A percentile compares a stretch with the other conserved stretches of the same genome.
phyloP scores from a whole-genome alignment of 345 rosid species.

The Tarenaya hassleriana region DNA sequence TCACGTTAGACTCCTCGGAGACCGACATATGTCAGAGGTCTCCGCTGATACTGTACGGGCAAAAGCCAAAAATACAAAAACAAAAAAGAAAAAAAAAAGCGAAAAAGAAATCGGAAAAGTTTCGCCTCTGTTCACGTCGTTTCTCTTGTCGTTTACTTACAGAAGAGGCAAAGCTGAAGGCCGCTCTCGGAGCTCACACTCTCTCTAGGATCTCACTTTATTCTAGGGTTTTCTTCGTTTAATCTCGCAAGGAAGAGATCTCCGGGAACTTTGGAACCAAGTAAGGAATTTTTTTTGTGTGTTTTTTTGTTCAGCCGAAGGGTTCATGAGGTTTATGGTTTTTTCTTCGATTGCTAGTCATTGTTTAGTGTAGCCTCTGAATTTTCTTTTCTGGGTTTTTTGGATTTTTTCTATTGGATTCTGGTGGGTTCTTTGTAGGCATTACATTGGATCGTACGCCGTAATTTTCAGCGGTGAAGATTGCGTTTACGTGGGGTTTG shows the following conservation, averaged over 20 bases:
- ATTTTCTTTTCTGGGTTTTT: not conserved
- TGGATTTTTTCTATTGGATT: not conserved
- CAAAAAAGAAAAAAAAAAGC: not conserved
- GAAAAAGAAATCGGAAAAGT: not conserved
- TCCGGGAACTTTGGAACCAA: constrained; percentile 17
- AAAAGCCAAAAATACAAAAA: not conserved
- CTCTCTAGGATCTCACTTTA: constrained; percentile 18
- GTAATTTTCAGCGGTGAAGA: not conserved
- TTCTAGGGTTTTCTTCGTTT: not conserved
- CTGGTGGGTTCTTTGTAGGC: constrained; percentile 8
- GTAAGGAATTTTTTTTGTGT: constrained; percentile 17
- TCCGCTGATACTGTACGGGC: constrained; percentile 8
- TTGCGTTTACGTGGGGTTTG: not conserved
- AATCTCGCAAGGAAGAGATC: constrained; percentile 3
- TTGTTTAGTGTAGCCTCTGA: constrained; percentile 20
- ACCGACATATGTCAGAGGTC: constrained; percentile 17
- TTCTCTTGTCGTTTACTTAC: constrained; percentile 24
- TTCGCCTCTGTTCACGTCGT: constrained; percentile 8
- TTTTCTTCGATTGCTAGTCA: constrained; percentile 10
- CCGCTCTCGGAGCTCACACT: constrained; percentile 7
- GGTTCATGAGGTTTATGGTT: not conserved
- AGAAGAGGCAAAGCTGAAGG: constrained; percentile 22
- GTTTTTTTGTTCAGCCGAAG: not conserved
- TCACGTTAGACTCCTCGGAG: constrained; percentile 11
- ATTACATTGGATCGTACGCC: constrained; percentile 4